Evolutionary conservation across 768 basidiomycete species (phyloP), one percentile per base, ranked within the genome.

Genomic region (Leccinum broughii): DNA sequence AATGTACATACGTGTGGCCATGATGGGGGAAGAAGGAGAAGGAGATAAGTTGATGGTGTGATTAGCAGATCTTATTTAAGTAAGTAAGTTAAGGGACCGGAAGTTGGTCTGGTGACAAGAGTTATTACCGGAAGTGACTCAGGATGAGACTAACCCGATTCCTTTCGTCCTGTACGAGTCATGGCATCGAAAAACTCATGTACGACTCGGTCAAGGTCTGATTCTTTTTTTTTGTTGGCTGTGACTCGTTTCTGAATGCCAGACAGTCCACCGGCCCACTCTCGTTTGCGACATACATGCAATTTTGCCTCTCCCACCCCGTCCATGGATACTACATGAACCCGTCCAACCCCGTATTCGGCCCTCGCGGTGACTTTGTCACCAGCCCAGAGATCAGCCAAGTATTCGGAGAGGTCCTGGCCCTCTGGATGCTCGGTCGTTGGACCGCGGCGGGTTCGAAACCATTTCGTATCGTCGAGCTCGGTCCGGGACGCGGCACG

Each of bases 331-430:
- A 98, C 76, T 98, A 98, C 78, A 92, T 90, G 79, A 89, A 86
- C 39, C 75, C 83, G 0, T 68, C 79, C 14, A 81, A 91, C 59
- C 80, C 85, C 48, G 88, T 98, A 3, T 93, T 99, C 68, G 97
- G 97, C 13, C 63, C 84, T 0, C 79, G 81, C 46, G 97, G 97
- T 6, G 97, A 99, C 77, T 99, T 98, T 69, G 89, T 91, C 22
- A 99, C 97, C 11, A 94, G 91, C 66, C 97, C 96, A 2, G 97
- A 99, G 73, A 98, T 99, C 56, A 92, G 86, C 66, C 95, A 98
- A 72, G 85, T 92, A 1, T 98, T 98, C 71, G 97, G 97, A 60
- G 96, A 99, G 86, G 96, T 95, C 70, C 75, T 97, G 14, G 95
- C 84, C 0, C 78, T 98, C 54, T 99, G 95, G 95, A 77, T 92